Evolutionary conservation across 2,329 filamentous ascomycete species (phyloP), one percentile per base, ranked within the genome.

Genomic region (Fusarium pilosicola): DNA sequence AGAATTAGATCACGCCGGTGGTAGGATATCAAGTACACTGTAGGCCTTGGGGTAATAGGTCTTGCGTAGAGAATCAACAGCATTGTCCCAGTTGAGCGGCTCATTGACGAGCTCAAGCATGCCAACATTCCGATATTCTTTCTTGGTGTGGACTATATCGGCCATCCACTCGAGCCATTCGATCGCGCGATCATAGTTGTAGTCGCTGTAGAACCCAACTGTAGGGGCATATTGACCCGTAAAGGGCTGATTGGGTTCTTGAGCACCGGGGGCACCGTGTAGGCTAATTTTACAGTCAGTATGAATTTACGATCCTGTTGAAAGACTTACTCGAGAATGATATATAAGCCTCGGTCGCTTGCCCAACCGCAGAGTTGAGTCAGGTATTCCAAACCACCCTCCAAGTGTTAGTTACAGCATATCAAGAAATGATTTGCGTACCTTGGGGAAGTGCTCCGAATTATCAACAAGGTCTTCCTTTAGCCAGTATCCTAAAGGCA

Each of bases 121-220:
- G 63, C 88, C 88, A 32, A 90, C 88, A 49, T 87, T 89, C 60
- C 84, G 80, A 77, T 87, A 88, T 36, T 83, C 83, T 41, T 79
- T 58, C 66, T 84, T 85, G 42, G 76, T 81, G 77, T 90, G 88
- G 65, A 89, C 85, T 44, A 84, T 81, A 42, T 84, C 82, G 17
- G 87, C 85, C 74, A 91, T 86, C 85, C 86, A 89, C 60, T 85
- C 80, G n/a, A 91, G 84, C 81, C 89, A 90, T 57, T 85, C 77
- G 64, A 86, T 78, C 6, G 87, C 87, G 17, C 89, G 88, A 30
- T 85, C 84, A 78, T 88, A 91, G 78, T 91, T 85, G 76, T 86
- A 87, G 65, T 85, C 83, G 36, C 83, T 80, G 79, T 89, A 91
- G 81, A 91, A 91, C 6, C 87, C 87, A 3, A 85, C 65, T 7